Percentiles rank a stretch among this genome's conserved stretches.
These are phyloP conservation scores for Metschnikowia anglica DNA, from an alignment of 805 yeast genomes.

Conservation along the genomic window DNA sequence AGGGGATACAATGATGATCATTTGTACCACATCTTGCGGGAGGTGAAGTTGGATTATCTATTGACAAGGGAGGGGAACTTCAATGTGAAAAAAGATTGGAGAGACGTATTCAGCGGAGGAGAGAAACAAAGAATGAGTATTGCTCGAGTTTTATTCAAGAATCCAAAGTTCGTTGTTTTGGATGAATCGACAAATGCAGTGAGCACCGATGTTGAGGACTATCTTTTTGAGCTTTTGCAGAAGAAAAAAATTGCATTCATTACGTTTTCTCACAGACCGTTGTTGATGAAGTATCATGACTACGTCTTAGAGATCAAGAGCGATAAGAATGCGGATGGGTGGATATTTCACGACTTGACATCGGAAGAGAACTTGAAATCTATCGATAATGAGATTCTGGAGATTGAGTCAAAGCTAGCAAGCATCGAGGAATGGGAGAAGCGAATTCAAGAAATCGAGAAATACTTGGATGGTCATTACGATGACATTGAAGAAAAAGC, in stretches of 20 bases:
- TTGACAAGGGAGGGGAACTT: constrained; percentile 62
- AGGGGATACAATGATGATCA: constrained; percentile 70
- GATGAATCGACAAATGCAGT: constrained; percentile 97
- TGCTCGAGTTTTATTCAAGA: constrained; percentile 79
- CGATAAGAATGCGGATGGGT: constrained; percentile 39
- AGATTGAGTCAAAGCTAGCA: constrained; percentile 57
- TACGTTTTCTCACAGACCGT: constrained; percentile 81
- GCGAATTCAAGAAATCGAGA: constrained; percentile 59
- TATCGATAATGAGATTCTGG: constrained; percentile 73
- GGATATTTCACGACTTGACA: constrained; percentile 57
- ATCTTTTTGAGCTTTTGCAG: constrained; percentile 72
- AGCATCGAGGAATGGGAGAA: constrained; percentile 58
- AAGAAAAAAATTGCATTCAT: constrained; percentile 70
- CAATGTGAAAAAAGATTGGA: constrained; percentile 70
- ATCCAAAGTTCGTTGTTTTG: constrained; percentile 76
- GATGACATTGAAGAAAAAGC: constrained; percentile 19
- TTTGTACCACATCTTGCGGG: constrained; percentile 62
- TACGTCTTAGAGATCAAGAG: constrained; percentile 66
- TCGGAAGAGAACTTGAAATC: constrained; percentile 64
- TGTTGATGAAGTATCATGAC: constrained; percentile 82
- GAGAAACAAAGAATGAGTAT: constrained; percentile 88
- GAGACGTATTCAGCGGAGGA: constrained; percentile 93
- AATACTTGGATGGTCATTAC: constrained; percentile 44
- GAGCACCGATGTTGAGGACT: constrained; percentile 84
- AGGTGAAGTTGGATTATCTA: constrained; percentile 79